Base-by-base conservation (phyloP, 441 rosid genomes). In the Manihot esculenta region DNA sequence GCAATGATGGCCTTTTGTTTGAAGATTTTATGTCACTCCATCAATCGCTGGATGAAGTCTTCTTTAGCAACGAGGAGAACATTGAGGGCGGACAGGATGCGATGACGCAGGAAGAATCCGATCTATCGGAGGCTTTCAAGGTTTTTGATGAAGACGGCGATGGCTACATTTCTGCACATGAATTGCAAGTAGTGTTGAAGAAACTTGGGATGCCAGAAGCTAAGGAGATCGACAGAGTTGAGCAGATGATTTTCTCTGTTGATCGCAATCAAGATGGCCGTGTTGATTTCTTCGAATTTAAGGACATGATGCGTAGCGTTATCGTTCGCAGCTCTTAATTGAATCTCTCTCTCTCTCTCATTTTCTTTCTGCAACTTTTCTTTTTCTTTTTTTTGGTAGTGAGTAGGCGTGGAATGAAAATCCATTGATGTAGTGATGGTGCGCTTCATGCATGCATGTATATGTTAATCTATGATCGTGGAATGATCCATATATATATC, bases 101-200 rank as follows among this genome's bases (percentile, higher is more conserved):
- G 11, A 21, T 3, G 38, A 56, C 64, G 38, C 85, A 76, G 75
- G 90, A 83, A 73, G 97, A 94, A 41, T 68, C 86, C 1, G 99
- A 94, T 64, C 80, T 94, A 54, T 58, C 83, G 11, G 97, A 90
- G 81, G 95, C 97, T 48, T 94, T 94, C 73, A 94, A 90, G 83
- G 97, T 94, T 66, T 94, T 94, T 62, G 97, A 94, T n/a, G 97
- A 84, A 79, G 89, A 92, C 27, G 95, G 95, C 0, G 97, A 94
- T 26, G 97, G 97, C 0, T 94, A 78, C 75, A 94, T 90, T 41
- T 90, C 94, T 1, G 97, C 95, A 2, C 65, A 72, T 21, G 97
- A 94, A 56, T 76, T 94, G 76, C 97, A 94, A 48, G 79, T 74
- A 24, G 97, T 94, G 35, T 53, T 94, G 75, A 80, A 78, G 73